A percentile compares a stretch with the other conserved stretches of the same genome.
phyloP scores from a whole-genome alignment of 768 basidiomycete genomes.

The Calocera viscosa region DNA sequence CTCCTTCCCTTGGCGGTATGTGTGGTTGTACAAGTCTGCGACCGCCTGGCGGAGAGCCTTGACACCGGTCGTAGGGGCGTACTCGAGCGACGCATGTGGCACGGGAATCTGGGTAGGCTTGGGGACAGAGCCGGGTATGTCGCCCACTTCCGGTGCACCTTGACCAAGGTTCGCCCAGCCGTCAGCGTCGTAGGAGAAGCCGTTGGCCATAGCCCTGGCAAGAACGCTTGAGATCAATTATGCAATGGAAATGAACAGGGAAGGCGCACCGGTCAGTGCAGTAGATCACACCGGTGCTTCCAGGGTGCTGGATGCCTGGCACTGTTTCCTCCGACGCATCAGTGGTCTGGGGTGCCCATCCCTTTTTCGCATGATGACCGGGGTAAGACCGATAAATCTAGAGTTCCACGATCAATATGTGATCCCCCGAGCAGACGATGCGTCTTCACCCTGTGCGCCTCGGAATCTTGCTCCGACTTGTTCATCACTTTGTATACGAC shows the following conservation, averaged over 20 bases:
- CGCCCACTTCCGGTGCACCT: constrained; percentile 80
- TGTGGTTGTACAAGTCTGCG: constrained; percentile 76
- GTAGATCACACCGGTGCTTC: constrained; percentile 49
- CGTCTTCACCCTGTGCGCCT: constrained; percentile 61
- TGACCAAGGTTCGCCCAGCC: constrained; percentile 88
- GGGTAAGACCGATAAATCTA: constrained; percentile 14
- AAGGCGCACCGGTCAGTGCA: constrained; percentile 56
- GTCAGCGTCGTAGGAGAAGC: constrained; percentile 57
- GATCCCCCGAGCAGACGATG: constrained; percentile 12
- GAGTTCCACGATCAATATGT: neutral
- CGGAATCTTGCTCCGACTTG: constrained; percentile 70
- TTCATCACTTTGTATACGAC: constrained; percentile 35
- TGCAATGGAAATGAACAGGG: neutral
- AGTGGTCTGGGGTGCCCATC: constrained; percentile 47
- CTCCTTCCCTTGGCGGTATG: constrained; percentile 65
- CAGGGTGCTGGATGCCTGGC: constrained; percentile 46
- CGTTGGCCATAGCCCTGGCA: constrained; percentile 69
- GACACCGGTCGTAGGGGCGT: constrained; percentile 86
- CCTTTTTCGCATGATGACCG: constrained; percentile 52
- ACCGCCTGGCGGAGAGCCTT: constrained; percentile 85
- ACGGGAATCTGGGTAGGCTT: constrained; percentile 55
- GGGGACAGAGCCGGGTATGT: constrained; percentile 58
- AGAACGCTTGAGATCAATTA: neutral
- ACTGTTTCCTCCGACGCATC: constrained; percentile 69
- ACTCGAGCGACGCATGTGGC: constrained; percentile 63